Evolutionary conservation across 2,329 filamentous ascomycete species (phyloP).

Genomic region (Aureobasidium uvarum): DNA sequence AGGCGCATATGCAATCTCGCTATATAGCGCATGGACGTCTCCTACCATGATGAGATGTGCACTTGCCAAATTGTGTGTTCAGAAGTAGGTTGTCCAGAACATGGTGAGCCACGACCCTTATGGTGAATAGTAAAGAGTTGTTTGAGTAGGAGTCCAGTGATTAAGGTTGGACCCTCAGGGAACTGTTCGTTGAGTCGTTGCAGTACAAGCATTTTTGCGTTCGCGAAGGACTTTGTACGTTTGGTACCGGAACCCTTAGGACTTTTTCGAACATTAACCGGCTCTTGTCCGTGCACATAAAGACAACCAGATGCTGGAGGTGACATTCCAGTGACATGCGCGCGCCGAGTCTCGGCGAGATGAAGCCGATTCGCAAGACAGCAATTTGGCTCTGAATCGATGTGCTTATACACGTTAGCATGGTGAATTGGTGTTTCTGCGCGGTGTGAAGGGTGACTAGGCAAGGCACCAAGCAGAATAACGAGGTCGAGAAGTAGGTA

Average conservation of each 20-base stretch:
- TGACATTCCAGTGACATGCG: constrained; percentile 22
- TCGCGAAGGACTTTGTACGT: background rate
- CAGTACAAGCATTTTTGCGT: background rate
- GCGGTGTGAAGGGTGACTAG: background rate
- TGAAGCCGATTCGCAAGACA: background rate
- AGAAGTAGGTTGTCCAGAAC: background rate
- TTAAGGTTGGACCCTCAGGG: background rate
- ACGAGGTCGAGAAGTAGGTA: background rate
- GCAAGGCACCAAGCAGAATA: background rate
- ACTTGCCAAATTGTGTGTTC: background rate
- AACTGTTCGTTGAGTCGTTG: background rate
- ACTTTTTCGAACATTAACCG: constrained; percentile 1
- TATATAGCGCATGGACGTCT: background rate
- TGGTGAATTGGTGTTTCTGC: too few relatives aligned
- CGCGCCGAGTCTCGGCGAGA: background rate
- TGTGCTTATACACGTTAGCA: background rate
- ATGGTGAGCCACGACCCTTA: background rate
- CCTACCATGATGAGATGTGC: background rate
- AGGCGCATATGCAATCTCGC: background rate
- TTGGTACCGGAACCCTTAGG: background rate
- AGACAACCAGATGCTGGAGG: background rate
- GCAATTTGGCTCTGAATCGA: constrained; percentile 5
- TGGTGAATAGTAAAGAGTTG: background rate
- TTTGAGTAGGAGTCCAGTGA: background rate
- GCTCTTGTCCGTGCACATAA: background rate